phyloP scores from a whole-genome alignment of 2,329 filamentous ascomycete species.

The Endocalyx cinctus region DNA sequence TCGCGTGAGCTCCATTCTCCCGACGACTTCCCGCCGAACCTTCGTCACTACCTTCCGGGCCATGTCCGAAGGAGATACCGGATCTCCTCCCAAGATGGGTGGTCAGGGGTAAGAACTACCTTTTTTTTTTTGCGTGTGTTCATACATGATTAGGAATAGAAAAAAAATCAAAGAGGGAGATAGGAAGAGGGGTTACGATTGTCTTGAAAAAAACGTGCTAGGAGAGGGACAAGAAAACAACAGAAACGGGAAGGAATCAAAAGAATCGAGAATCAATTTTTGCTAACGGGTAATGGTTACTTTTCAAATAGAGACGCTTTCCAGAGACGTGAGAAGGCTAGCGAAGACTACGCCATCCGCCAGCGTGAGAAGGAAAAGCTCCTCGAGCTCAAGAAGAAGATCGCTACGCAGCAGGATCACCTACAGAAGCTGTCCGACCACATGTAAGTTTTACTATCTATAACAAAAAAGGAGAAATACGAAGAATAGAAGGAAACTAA shows the following conservation, averaged over 20 bases:
- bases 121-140: slow-evolving; percentile 1
- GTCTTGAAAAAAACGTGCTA: too few species aligned
- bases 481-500: slow-evolving; percentile 5
- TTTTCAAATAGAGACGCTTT: slow-evolving; percentile 85
- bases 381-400: slow-evolving; percentile 64
- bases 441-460: slow-evolving; percentile 79
- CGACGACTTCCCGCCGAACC: slow-evolving; percentile 40
- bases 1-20: slow-evolving; percentile 48
- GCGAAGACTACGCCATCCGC: slow-evolving; percentile 79
- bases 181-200: background rate
- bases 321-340: slow-evolving; percentile 83
- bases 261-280: too few species aligned
- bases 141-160: background rate
- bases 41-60: slow-evolving; percentile 60
- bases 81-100: slow-evolving; percentile 51
- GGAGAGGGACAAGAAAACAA: too few species aligned
- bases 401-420: slow-evolving; percentile 74
- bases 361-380: slow-evolving; percentile 92
- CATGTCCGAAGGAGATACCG: slow-evolving; percentile 69
- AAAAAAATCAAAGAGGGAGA: background rate
- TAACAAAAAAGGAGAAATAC: slow-evolving; percentile 1
- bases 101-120: slow-evolving; percentile 51
- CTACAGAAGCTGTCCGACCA: slow-evolving; percentile 80
- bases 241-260: slow-evolving; percentile 8
- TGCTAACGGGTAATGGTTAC: too few species aligned